These are phyloP conservation scores for Oligophagozyma castellii DNA, from an alignment of 1,139 yeast species.

Conservation along the genomic window DNA sequence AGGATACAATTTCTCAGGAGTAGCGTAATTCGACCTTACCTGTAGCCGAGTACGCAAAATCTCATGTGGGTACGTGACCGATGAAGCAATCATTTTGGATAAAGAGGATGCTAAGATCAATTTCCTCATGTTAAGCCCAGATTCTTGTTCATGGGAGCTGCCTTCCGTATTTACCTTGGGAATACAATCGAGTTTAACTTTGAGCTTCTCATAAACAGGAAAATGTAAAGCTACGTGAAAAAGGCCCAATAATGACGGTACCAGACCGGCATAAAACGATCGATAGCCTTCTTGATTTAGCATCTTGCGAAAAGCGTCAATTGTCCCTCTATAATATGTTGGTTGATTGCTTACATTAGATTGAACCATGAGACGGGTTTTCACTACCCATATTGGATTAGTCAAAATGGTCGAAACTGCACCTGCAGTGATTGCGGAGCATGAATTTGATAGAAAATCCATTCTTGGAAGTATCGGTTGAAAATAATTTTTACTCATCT, in stretches of 20 bases:
- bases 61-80: conserved; percentile 92
- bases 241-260: conserved; percentile 83
- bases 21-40: conserved; percentile 25
- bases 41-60: conserved; percentile 87
- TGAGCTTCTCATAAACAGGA: conserved; percentile 84
- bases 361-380: conserved; percentile 87
- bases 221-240: conserved; percentile 94
- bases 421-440: conserved; percentile 84
- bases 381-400: conserved; percentile 62
- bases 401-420: conserved; percentile 75
- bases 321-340: conserved; percentile 55
- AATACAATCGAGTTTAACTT: conserved; percentile 32
- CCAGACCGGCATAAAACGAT: conserved; percentile 82
- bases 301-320: conserved; percentile 76
- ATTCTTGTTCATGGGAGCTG: conserved; percentile 5
- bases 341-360: conserved; percentile 25
- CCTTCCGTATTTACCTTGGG: conserved; percentile 1
- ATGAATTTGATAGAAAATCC: conserved; percentile 50
- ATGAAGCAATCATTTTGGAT: conserved; percentile 81
- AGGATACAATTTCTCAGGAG: conserved; percentile 17
- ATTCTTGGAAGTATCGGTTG: conserved; percentile 28
- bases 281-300: conserved; percentile 61
- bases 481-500: conserved; percentile 47
- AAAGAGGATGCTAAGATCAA: conserved; percentile 62
- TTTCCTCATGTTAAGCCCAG: conserved; percentile 26